Conservation (phyloP, 495 filamentous ascomycete species). For the Penicillium coffeae region DNA sequence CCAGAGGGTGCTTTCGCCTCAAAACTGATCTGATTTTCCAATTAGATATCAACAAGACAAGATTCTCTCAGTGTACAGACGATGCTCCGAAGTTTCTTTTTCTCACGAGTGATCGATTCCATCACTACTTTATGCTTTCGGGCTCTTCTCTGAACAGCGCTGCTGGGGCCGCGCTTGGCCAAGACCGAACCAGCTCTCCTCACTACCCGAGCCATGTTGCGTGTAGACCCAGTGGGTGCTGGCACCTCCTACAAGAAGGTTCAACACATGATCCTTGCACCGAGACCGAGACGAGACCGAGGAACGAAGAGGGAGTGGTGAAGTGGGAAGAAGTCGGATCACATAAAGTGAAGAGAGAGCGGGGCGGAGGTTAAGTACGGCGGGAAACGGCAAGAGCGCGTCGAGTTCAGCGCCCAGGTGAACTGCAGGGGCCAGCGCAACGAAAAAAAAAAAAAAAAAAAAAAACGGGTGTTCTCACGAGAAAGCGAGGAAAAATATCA, state of each 20-base stretch:
- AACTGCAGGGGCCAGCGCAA: slow-evolving; percentile 1
- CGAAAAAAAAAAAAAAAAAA: neutral
- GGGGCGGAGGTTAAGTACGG: neutral
- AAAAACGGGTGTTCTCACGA: neutral
- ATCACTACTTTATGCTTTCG: slow-evolving; percentile 57
- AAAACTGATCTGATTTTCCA: slow-evolving; percentile 40
- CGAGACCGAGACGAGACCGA: neutral
- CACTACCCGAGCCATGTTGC: slow-evolving; percentile 36
- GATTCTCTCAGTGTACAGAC: slow-evolving; percentile 37
- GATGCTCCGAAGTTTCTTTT: slow-evolving; percentile 55
- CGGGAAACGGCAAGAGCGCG: slow-evolving; percentile 5
- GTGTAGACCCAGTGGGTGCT: slow-evolving; percentile 9
- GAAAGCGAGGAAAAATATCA: neutral
- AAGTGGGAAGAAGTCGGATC: neutral
- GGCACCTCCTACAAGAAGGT: slow-evolving; percentile 12
- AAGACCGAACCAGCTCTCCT: slow-evolving; percentile 31
- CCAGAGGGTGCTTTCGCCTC: slow-evolving; percentile 62
- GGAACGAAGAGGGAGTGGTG: neutral
- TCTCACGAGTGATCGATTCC: slow-evolving; percentile 55
- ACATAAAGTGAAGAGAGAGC: neutral
- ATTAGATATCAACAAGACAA: slow-evolving; percentile 19
- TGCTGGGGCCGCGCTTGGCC: slow-evolving; percentile 31
- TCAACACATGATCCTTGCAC: slow-evolving; percentile 9
- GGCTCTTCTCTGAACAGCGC: slow-evolving; percentile 29
- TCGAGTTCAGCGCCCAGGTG: neutral